phyloP scores from a whole-genome alignment of 2,329 filamentous ascomycete genomes.

The Epicoccum nigrum region DNA sequence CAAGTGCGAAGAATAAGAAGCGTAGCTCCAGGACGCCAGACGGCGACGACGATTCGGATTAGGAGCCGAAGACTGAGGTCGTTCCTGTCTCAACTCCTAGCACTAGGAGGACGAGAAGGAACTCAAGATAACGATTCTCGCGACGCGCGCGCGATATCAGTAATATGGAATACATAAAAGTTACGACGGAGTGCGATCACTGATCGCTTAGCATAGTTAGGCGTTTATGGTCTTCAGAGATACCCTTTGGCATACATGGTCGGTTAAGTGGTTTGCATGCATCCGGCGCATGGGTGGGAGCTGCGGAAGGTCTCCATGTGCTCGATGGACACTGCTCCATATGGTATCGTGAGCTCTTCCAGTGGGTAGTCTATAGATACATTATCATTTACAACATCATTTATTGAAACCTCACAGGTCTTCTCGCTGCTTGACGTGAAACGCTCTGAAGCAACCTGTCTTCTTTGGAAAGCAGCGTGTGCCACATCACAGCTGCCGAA shows the following conservation, averaged over 20 bases:
- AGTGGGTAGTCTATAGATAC: no score
- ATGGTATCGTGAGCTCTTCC: no score
- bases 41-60: slow-evolving; percentile 35
- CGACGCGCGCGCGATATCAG: background rate
- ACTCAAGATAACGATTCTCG: background rate
- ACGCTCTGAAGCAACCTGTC: no score
- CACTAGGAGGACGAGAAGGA: background rate
- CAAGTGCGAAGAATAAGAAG: slow-evolving; percentile 34
- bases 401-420: no score
- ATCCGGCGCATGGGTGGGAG: slow-evolving; percentile 8
- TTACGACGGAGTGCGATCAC: background rate
- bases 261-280: slow-evolving; percentile 6
- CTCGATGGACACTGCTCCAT: no score
- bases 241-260: slow-evolving; percentile 11
- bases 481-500: no score
- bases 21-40: slow-evolving; percentile 41
- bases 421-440: no score
- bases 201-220: slow-evolving; percentile 1
- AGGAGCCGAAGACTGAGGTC: slow-evolving; percentile 17
- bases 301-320: no score
- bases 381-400: no score
- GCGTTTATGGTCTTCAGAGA: slow-evolving; percentile 15
- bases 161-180: background rate
- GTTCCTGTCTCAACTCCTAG: background rate
- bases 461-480: no score